These are phyloP conservation scores for Mycena alexandri DNA, from an alignment of 768 basidiomycete species.

Conservation along the genomic window DNA sequence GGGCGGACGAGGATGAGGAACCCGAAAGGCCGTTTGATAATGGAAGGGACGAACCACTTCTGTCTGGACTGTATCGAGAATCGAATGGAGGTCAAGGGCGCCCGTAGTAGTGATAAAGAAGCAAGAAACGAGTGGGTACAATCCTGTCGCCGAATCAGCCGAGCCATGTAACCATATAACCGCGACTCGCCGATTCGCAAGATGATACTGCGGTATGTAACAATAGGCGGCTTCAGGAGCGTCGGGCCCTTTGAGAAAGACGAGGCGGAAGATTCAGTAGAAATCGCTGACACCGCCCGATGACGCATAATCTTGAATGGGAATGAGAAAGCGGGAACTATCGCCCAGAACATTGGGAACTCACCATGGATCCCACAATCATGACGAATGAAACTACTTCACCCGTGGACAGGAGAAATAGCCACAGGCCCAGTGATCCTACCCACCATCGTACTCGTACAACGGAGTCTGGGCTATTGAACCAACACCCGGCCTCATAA, in stretches of 20 bases:
- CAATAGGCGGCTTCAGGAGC: constrained; percentile 1
- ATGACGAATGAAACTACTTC: constrained; percentile 19
- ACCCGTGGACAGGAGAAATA: constrained; percentile 15
- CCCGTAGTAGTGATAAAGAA: too few species aligned
- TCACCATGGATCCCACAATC: constrained; percentile 3
- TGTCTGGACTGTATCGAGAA: too few species aligned
- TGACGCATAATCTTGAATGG: not conserved
- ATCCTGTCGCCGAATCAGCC: not conserved
- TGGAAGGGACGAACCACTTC: too few species aligned
- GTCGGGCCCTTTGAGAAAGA: not conserved
- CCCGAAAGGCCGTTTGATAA: too few species aligned
- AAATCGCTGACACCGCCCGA: not conserved
- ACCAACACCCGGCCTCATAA: not conserved
- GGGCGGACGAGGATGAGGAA: not conserved
- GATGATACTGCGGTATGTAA: constrained; percentile 18
- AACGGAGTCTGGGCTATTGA: constrained; percentile 1
- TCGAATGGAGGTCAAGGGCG: too few species aligned
- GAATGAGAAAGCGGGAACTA: not conserved
- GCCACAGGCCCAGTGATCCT: constrained; percentile 19
- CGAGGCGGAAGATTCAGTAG: not conserved
- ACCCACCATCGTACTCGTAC: constrained; percentile 20
- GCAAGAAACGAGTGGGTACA: not conserved
- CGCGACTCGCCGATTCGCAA: constrained; percentile 18
- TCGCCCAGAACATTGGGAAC: not conserved
- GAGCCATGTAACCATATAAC: not conserved